A percentile compares a stretch with the other conserved stretches of the same genome.
Evolutionary conservation across 345 rosid species (phyloP).

Genomic region (Lepidium aucheri): DNA sequence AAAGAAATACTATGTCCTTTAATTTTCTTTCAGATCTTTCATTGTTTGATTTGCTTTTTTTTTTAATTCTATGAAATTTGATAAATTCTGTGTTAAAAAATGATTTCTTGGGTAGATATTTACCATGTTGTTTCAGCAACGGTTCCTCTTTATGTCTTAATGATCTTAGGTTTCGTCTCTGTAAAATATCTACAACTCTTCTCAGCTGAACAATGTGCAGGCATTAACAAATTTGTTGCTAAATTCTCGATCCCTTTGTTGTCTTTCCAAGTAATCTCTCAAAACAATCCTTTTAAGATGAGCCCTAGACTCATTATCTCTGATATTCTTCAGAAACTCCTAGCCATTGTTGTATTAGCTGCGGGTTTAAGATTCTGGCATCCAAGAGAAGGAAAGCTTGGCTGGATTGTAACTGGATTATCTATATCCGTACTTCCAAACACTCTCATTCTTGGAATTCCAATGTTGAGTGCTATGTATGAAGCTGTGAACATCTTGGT

Average conservation of each 20-base stretch:
- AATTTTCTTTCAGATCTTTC: neutral
- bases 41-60: neutral
- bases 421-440: conserved; percentile 76
- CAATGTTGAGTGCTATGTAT: conserved; percentile 61
- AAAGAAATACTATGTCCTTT: neutral
- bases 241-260: conserved; percentile 75
- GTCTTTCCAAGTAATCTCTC: conserved; percentile 65
- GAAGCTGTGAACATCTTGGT: conserved; percentile 47
- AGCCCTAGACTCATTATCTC: conserved; percentile 52
- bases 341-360: conserved; percentile 37
- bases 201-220: conserved; percentile 76
- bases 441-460: conserved; percentile 81
- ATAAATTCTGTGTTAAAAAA: neutral
- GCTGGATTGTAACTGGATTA: conserved; percentile 61
- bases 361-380: conserved; percentile 40
- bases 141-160: conserved; percentile 69
- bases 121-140: conserved; percentile 76
- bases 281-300: conserved; percentile 71
- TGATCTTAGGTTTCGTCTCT: conserved; percentile 65
- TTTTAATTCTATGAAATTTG: conserved; percentile 4
- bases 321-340: conserved; percentile 58
- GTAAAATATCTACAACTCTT: conserved; percentile 63
- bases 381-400: conserved; percentile 33
- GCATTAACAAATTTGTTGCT: conserved; percentile 85
- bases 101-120: conserved; percentile 57